Evolutionary conservation across 805 yeast species (phyloP).

Genomic region (Saccharomycopsis fodiens): DNA sequence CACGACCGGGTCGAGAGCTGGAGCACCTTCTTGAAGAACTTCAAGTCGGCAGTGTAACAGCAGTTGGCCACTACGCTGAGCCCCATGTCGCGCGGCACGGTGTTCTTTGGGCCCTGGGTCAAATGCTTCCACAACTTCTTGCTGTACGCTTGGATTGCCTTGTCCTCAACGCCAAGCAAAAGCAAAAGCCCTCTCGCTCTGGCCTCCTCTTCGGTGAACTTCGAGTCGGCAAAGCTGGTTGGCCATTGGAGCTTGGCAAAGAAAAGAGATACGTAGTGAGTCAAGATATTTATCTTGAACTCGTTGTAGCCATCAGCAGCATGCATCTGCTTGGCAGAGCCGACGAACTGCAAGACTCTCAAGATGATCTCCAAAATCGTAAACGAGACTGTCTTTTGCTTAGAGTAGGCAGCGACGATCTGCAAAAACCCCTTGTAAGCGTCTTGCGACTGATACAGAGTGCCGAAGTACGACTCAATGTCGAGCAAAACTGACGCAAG

Average conservation of each 20-base stretch:
- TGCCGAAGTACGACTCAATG: constrained; percentile 27
- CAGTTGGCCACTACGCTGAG: constrained; percentile 37
- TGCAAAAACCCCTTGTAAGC: constrained; percentile 26
- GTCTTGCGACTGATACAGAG: constrained; percentile 23
- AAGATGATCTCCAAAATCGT: constrained; percentile 26
- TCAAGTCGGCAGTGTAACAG: constrained; percentile 31
- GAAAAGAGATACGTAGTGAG: background rate
- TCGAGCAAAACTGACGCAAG: constrained; percentile 30
- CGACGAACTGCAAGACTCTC: constrained; percentile 15
- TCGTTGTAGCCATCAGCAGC: background rate
- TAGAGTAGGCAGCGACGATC: constrained; percentile 1
- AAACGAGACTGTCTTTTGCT: constrained; percentile 14
- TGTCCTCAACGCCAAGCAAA: constrained; percentile 29
- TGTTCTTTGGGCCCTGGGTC: constrained; percentile 43
- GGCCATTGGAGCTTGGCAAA: constrained; percentile 27
- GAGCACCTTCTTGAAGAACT: constrained; percentile 54
- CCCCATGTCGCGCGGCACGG: constrained; percentile 46
- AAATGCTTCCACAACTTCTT: constrained; percentile 39
- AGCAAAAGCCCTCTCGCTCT: constrained; percentile 38
- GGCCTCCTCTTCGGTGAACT: constrained; percentile 30
- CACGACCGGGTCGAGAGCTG: constrained; percentile 29
- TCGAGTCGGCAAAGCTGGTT: constrained; percentile 20
- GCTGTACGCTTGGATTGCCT: constrained; percentile 27
- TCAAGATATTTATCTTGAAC: constrained; percentile 7
- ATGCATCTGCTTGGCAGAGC: constrained; percentile 5